Conservation (phyloP, 345 rosid species). For the Streptanthus diversifolius region DNA sequence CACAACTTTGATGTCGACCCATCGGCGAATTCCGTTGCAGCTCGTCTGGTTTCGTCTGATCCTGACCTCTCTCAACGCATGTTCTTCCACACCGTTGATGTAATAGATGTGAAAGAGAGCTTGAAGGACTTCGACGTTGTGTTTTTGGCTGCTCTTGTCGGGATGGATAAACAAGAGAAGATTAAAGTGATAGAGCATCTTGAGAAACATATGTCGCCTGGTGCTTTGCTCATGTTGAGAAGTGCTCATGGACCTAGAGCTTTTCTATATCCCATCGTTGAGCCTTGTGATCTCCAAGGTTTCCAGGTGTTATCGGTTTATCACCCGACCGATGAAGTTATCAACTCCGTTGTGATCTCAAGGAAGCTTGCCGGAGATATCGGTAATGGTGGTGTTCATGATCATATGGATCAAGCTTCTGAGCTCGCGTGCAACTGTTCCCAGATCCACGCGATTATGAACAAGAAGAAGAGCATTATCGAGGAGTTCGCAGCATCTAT, state of each 20-base stretch:
- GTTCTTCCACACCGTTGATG: conserved; percentile 61
- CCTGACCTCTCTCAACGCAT: conserved; percentile 68
- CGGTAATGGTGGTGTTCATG: not conserved
- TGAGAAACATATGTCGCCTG: conserved; percentile 71
- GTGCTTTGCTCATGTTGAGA: conserved; percentile 66
- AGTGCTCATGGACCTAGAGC: conserved; percentile 95
- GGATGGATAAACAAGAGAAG: conserved; percentile 76
- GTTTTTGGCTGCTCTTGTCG: conserved; percentile 91
- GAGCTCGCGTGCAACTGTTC: conserved; percentile 45
- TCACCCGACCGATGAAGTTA: conserved; percentile 84
- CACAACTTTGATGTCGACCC: conserved; percentile 79
- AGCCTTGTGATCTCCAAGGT: conserved; percentile 65
- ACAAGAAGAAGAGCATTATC: conserved; percentile 53
- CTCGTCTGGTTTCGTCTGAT: conserved; percentile 47
- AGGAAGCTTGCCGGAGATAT: conserved; percentile 34
- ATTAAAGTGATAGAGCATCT: conserved; percentile 56
- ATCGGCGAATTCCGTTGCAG: conserved; percentile 58
- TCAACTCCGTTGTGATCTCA: conserved; percentile 72
- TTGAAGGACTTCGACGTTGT: conserved; percentile 72
- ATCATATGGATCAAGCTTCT: conserved; percentile 30
- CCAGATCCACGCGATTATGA: conserved; percentile 48
- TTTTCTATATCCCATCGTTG: conserved; percentile 77
- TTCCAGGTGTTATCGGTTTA: conserved; percentile 68
- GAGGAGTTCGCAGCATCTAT: conserved; percentile 51
- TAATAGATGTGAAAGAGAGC: conserved; percentile 47